A percentile compares a stretch with the other conserved stretches of the same genome.
Conservation (phyloP, 2,329 filamentous ascomycete species). For the Trichoderma lentiforme region DNA sequence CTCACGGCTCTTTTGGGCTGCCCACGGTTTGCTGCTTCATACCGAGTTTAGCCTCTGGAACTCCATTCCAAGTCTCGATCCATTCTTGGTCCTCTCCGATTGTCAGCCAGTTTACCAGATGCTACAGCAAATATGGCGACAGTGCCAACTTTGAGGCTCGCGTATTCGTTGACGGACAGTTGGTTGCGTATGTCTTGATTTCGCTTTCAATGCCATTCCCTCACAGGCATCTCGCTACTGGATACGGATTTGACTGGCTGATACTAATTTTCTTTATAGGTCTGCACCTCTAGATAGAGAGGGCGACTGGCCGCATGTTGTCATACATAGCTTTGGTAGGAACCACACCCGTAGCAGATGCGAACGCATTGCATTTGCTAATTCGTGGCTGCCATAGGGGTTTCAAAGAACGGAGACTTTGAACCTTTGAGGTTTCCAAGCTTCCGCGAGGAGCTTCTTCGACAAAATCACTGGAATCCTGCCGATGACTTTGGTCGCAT, state of each 20-base stretch:
- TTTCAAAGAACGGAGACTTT: slow-evolving; percentile 55
- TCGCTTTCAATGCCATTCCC: neutral
- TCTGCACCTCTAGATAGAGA: slow-evolving; percentile 53
- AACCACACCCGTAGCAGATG: neutral
- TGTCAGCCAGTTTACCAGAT: slow-evolving; percentile 55
- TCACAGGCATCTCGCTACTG: too few species aligned
- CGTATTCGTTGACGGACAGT: slow-evolving; percentile 64
- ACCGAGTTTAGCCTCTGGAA: slow-evolving; percentile 57
- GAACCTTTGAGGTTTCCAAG: slow-evolving; percentile 66
- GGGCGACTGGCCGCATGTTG: slow-evolving; percentile 49
- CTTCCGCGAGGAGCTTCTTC: slow-evolving; percentile 67
- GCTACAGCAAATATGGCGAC: slow-evolving; percentile 55
- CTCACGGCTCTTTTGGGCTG: slow-evolving; percentile 48
- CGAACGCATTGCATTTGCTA: neutral
- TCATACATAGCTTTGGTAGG: slow-evolving; percentile 45
- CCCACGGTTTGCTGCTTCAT: slow-evolving; percentile 70
- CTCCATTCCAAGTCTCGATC: slow-evolving; percentile 68
- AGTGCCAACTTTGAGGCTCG: slow-evolving; percentile 61
- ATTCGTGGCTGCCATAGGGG: slow-evolving; percentile 33
- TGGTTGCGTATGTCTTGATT: slow-evolving; percentile 51
- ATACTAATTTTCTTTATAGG: slow-evolving; percentile 32
- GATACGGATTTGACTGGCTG: neutral
- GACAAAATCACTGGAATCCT: slow-evolving; percentile 68
- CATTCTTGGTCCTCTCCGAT: slow-evolving; percentile 67
- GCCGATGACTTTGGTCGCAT: slow-evolving; percentile 70